These are phyloP conservation scores for Macrocybe gigantea DNA, from an alignment of 768 basidiomycete species.

Conservation along the genomic window DNA sequence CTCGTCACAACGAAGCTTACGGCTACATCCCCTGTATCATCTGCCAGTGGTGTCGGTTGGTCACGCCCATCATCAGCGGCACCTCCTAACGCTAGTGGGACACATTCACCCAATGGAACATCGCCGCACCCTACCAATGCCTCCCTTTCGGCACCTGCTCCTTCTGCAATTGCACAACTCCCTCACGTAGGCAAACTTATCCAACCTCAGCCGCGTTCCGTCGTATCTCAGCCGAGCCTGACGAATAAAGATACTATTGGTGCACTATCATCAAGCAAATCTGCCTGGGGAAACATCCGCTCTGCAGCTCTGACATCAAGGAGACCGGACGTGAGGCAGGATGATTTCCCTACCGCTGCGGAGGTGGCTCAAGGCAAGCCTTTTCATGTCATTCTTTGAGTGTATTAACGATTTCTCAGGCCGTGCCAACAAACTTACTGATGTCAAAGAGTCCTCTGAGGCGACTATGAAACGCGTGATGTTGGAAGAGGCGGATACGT, in stretches of 20 bases:
- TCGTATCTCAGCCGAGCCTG: constrained; percentile 21
- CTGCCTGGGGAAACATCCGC: constrained; percentile 70
- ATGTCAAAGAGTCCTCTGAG: constrained; percentile 44
- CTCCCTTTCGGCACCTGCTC: constrained; percentile 22
- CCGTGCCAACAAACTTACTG: constrained; percentile 29
- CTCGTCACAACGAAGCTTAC: constrained; percentile 88
- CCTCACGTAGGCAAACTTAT: constrained; percentile 62
- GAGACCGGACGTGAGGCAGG: constrained; percentile 38
- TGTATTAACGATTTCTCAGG: constrained; percentile 20
- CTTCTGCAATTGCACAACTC: constrained; percentile 31
- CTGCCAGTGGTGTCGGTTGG: constrained; percentile 64
- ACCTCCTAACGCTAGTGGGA: constrained; percentile 40
- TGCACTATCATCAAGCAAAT: constrained; percentile 30
- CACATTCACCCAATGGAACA: constrained; percentile 39
- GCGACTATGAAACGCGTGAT: constrained; percentile 58
- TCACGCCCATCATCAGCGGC: constrained; percentile 73
- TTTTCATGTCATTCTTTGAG: background rate
- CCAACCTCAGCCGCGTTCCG: constrained; percentile 54
- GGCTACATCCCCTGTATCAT: constrained; percentile 49
- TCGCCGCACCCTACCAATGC: constrained; percentile 33
- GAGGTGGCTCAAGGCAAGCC: constrained; percentile 83
- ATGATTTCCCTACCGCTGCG: constrained; percentile 94
- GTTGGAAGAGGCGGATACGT: constrained; percentile 85
- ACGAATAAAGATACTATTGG: constrained; percentile 26
- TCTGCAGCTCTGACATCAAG: constrained; percentile 25